Evolutionary conservation across 2,329 filamentous ascomycete genomes (phyloP), one percentile per base, ranked within the genome.

Genomic region (Zymoseptoria brevis): DNA sequence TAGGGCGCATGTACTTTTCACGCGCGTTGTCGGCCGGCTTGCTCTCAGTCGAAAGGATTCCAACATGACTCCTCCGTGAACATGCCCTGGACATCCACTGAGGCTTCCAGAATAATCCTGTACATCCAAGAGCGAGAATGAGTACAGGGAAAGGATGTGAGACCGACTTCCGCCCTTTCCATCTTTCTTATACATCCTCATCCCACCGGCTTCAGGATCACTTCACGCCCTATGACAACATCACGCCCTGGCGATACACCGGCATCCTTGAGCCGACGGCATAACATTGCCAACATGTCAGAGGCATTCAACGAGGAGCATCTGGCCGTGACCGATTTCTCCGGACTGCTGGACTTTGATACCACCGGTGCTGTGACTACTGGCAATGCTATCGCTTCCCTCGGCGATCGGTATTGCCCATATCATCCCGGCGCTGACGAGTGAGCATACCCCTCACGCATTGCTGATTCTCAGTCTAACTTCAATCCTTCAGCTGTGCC

Each of bases 361-460:
- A 21, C 24, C 30, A 49, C 24, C 26, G 53, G 19, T 50, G 58
- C 35, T n/a, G 61, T 56, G 9, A 57, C 51, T 19, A 56, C 54
- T 19, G 49, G 30, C 26, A 51, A 58, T 56, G 48, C 54, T 45
- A 24, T 60, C 50, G 57, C 54, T 30, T 57, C 29, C 19, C 50
- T 51, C 29, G 57, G 19, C 22, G 54, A 26, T 45, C 57, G 53
- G 16, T 58, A 50, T 55, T 64, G 61, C 56, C 58, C 58, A 29
- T 41, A 61, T 2, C 62, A 65, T 49, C 61, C 63, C 13, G 59
- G 60, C 54, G 61, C 57, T 19, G 54, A 62, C 54, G 60, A 62
- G 64, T 66, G 57, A 60, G 61, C 16, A 7, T 35, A 2, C 26
- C 22, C 22, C 29, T 52, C 52, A 51, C 5, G 9, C 4, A 24